Percentiles rank a stretch among this genome's conserved stretches.
These are phyloP conservation scores for Aspergillus ochraceoroseus DNA, from an alignment of 2,329 filamentous ascomycete genomes.

Conservation along the genomic window DNA sequence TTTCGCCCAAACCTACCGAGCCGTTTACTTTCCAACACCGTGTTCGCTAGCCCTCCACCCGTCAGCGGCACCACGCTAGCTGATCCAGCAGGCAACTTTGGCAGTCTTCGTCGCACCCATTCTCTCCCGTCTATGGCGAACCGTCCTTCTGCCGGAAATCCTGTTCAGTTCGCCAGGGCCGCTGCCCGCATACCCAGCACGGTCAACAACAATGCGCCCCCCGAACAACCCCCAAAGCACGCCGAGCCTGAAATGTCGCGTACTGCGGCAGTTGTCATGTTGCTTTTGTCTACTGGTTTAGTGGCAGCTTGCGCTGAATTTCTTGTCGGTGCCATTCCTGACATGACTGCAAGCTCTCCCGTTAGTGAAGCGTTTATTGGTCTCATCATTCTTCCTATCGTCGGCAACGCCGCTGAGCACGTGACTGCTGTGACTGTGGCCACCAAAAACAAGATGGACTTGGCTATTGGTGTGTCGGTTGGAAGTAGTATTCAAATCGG, in stretches of 20 bases:
- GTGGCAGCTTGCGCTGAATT: constrained; percentile 65
- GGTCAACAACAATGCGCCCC: constrained; percentile 15
- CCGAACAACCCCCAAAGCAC: constrained; percentile 15
- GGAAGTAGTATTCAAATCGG: constrained; percentile 74
- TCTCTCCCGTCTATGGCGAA: constrained; percentile 30
- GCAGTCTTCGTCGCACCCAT: constrained; percentile 29
- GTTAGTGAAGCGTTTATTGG: constrained; percentile 72
- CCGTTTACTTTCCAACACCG: constrained; percentile 32
- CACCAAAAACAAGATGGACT: constrained; percentile 79
- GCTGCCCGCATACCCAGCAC: constrained; percentile 28
- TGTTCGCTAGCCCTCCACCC: constrained; percentile 27
- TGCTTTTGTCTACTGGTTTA: constrained; percentile 52
- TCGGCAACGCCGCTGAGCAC: constrained; percentile 76
- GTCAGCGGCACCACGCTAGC: constrained; percentile 12
- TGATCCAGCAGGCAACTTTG: constrained; percentile 16
- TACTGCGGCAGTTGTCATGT: constrained; percentile 53
- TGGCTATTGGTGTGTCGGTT: constrained; percentile 74
- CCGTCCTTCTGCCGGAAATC: constrained; percentile 29
- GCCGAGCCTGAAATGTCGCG: constrained; percentile 48
- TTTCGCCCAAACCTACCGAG: constrained; percentile 32
- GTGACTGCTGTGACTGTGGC: constrained; percentile 75
- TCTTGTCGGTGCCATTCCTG: constrained; percentile 68
- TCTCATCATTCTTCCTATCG: constrained; percentile 69
- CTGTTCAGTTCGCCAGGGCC: constrained; percentile 33
- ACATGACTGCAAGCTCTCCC: constrained; percentile 55